Conservation (phyloP, 805 yeast species). For the Gaillardinia entomophila region DNA sequence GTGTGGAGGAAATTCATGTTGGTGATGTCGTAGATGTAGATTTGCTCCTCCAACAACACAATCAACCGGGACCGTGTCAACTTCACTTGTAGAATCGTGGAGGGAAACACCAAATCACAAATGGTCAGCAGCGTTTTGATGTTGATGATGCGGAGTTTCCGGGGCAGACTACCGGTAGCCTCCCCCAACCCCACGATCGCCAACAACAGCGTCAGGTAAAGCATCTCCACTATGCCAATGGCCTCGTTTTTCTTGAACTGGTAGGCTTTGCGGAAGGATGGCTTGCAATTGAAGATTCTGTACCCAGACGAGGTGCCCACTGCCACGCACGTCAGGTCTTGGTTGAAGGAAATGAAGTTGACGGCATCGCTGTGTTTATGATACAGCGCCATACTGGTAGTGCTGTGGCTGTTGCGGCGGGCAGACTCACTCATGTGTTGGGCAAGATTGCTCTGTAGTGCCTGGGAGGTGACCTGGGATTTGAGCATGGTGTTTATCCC, state of each 20-base stretch:
- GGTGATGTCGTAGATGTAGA: conserved; percentile 36
- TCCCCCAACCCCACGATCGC: conserved; percentile 80
- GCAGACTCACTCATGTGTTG: neutral
- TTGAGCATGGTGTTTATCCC: neutral
- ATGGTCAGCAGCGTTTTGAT: conserved; percentile 57
- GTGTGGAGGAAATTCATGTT: conserved; percentile 39
- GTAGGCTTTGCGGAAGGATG: conserved; percentile 52
- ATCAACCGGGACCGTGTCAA: conserved; percentile 28
- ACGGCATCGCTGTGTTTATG: conserved; percentile 20
- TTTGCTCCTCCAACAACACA: conserved; percentile 38
- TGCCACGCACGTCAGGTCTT: conserved; percentile 79
- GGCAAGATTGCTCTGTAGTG: neutral
- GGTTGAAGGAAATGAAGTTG: conserved; percentile 62
- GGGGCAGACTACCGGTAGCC: conserved; percentile 65
- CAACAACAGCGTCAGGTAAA: conserved; percentile 79
- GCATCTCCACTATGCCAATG: conserved; percentile 77
- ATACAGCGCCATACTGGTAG: neutral
- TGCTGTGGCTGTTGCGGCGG: neutral
- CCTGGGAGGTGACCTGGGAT: neutral
- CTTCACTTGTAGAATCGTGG: conserved; percentile 34
- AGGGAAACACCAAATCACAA: conserved; percentile 39
- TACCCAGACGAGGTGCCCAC: conserved; percentile 63
- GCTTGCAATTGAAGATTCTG: conserved; percentile 81
- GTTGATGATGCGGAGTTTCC: conserved; percentile 76
- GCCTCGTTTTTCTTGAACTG: conserved; percentile 40